Base-by-base conservation (phyloP, 2,329 filamentous ascomycete species). In the Rugonectria rugulosa region DNA sequence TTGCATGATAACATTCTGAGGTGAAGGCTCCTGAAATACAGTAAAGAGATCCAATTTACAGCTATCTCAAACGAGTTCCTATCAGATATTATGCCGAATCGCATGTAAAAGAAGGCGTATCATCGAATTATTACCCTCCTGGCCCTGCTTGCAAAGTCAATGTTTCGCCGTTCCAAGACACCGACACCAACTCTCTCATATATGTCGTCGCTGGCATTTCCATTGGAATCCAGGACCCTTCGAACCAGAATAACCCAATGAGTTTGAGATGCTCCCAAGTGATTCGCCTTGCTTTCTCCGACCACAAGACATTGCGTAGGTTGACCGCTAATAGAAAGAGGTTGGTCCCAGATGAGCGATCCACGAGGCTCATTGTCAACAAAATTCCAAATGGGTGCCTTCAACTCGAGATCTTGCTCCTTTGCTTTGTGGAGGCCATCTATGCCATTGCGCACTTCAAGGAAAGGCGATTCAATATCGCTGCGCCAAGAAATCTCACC, bases 171-270 rank as follows among this genome's bases (percentile, higher is more conserved):
- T 31, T 37, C 21, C 12, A 47, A 31, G 9, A 47, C 31, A 37
- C 15, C 44, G 17, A 47, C 44, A 26, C 44, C 43, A 47, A 47
- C 20, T 21, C 44, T 34, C 31, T 47, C 44, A 27, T 47, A 47
- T 3, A 47, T 31, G 4, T 19, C 20, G 14, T 5, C 7, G 37
- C 5, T 20, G 14, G 29, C 10, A 37, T n/a, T 14, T 14, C 36
- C 31, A n/a, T 11, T 31, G 31, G 19, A 27, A 11, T 8, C 37
- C 31, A 31, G 37, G 31, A 47, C 31, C 31, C 31, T 37, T 37
- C 26, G 29, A 7, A 37, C 44, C 37, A 37, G 44, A 37, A 47
- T 26, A 14, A 47, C 44, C 44, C 31, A 47, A 37, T 47, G 44
- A 2, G 44, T 37, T 15, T 47, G 31, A 37, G 12, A 27, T 11